These are phyloP conservation scores for Chaetomiaceae sp. DNA, from an alignment of 2,329 filamentous ascomycete genomes.

Conservation along the genomic window DNA sequence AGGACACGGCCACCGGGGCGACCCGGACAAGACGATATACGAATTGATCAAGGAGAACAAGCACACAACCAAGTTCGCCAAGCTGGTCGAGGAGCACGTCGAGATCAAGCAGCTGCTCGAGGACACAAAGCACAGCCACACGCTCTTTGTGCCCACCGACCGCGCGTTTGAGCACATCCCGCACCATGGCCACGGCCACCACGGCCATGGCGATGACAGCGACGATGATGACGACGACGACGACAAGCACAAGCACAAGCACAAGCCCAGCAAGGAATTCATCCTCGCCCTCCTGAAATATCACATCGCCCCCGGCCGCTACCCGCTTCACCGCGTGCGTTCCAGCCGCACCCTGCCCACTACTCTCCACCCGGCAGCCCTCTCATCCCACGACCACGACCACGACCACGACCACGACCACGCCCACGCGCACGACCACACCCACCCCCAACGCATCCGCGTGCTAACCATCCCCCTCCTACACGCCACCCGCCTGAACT, in stretches of 20 bases:
- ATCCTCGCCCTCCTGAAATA: conserved; percentile 68
- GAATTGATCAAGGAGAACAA: conserved; percentile 71
- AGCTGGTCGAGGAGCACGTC: conserved; percentile 67
- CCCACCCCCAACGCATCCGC: conserved; percentile 67
- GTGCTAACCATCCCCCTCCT: conserved; percentile 45
- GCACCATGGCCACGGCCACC: conserved; percentile 2
- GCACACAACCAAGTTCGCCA: conserved; percentile 70
- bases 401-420: background rate
- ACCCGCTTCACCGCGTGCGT: conserved; percentile 62
- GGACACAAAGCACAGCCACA: conserved; percentile 69
- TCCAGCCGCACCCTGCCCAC: conserved; percentile 71
- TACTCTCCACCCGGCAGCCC: conserved; percentile 49
- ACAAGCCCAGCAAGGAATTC: conserved; percentile 60
- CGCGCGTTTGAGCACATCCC: conserved; percentile 64
- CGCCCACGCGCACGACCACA: conserved; percentile 36
- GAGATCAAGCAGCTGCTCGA: conserved; percentile 63
- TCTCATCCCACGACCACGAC: conserved; percentile 31
- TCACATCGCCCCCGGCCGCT: conserved; percentile 65
- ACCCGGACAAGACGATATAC: conserved; percentile 68
- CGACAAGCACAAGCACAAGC: conserved; percentile 24
- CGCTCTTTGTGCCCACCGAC: conserved; percentile 76
- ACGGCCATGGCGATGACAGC: conserved; percentile 26
- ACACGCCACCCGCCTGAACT: conserved; percentile 65
- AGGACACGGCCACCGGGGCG: conserved; percentile 28
- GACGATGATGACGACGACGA: background rate